phyloP scores from a whole-genome alignment of 441 rosid genomes.

The Flueggea neowawraea region DNA sequence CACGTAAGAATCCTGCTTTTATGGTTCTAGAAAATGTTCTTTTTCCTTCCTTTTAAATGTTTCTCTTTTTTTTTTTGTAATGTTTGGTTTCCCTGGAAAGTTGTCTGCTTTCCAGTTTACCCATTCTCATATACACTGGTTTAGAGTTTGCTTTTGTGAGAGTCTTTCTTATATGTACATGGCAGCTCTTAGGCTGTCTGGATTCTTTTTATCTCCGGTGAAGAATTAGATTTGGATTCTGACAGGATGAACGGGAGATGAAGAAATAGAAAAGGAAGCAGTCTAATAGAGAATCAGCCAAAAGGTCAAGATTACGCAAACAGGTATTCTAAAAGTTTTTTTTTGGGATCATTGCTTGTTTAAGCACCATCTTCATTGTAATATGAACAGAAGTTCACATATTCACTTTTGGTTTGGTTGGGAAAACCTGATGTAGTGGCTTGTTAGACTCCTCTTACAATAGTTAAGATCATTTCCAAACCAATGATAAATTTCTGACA shows the following conservation, averaged over 20 bases:
- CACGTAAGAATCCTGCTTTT: slow-evolving; percentile 36
- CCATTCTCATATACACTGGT: too few relatives aligned
- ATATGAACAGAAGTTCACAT: too few relatives aligned
- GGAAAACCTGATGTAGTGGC: too few relatives aligned
- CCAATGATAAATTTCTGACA: too few relatives aligned
- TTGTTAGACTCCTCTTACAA: too few relatives aligned
- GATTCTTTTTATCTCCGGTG: slow-evolving; percentile 4
- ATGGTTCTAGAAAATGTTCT: neutral
- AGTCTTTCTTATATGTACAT: neutral
- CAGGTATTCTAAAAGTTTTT: slow-evolving; percentile 45
- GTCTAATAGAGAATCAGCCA: slow-evolving; percentile 96
- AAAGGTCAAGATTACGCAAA: slow-evolving; percentile 94
- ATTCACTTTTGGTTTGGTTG: too few relatives aligned
- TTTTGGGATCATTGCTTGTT: neutral
- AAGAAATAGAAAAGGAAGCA: slow-evolving; percentile 93
- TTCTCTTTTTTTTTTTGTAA: neutral
- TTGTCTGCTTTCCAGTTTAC: too few relatives aligned
- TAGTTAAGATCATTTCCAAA: too few relatives aligned
- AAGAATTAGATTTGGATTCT: slow-evolving; percentile 6
- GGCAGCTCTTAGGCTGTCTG: neutral
- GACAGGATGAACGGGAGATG: slow-evolving; percentile 83
- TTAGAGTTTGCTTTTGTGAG: neutral
- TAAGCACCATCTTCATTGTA: too few relatives aligned
- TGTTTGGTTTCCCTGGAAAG: neutral
- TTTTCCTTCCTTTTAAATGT: neutral